These are phyloP conservation scores for Phytopythium helicoides DNA, from an alignment of 352 stramenopile genomes.

Conservation along the genomic window DNA sequence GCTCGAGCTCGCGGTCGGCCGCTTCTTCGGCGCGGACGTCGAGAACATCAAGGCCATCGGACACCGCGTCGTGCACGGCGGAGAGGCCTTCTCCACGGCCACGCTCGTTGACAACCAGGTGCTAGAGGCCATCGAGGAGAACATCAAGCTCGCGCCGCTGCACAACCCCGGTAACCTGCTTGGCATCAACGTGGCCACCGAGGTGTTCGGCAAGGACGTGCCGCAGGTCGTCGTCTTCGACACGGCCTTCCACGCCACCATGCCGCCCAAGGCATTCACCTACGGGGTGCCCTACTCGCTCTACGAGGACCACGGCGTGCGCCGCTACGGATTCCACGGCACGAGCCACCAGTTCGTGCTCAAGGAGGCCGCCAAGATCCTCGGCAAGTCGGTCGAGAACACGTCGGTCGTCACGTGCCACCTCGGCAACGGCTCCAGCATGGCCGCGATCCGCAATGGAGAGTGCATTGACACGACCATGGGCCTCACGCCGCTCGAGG, in stretches of 20 bases:
- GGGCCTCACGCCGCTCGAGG: slow-evolving; percentile 87
- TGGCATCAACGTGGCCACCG: slow-evolving; percentile 78
- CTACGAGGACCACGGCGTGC: slow-evolving; percentile 78
- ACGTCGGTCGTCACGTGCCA: slow-evolving; percentile 87
- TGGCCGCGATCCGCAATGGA: slow-evolving; percentile 74
- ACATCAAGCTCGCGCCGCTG: slow-evolving; percentile 68
- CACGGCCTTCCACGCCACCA: slow-evolving; percentile 88
- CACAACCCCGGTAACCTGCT: slow-evolving; percentile 88
- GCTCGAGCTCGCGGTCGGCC: slow-evolving; percentile 52
- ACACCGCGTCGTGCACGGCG: slow-evolving; percentile 89
- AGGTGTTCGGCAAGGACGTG: slow-evolving; percentile 59
- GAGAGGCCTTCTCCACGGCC: slow-evolving; percentile 63
- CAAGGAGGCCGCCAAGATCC: slow-evolving; percentile 52
- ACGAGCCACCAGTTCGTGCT: slow-evolving; percentile 88
- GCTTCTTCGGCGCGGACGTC: slow-evolving; percentile 57
- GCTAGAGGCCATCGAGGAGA: slow-evolving; percentile 53
- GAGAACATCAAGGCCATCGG: slow-evolving; percentile 71
- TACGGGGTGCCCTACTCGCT: slow-evolving; percentile 83
- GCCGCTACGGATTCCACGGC: slow-evolving; percentile 90
- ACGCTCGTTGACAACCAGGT: slow-evolving; percentile 53
- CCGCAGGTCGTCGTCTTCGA: slow-evolving; percentile 90
- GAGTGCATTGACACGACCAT: slow-evolving; percentile 89
- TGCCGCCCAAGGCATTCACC: slow-evolving; percentile 74
- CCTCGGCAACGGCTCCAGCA: slow-evolving; percentile 85
- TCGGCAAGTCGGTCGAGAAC: slow-evolving; percentile 52